These are phyloP conservation scores for Xylaria longipes DNA, from an alignment of 495 filamentous ascomycete genomes.

Conservation along the genomic window DNA sequence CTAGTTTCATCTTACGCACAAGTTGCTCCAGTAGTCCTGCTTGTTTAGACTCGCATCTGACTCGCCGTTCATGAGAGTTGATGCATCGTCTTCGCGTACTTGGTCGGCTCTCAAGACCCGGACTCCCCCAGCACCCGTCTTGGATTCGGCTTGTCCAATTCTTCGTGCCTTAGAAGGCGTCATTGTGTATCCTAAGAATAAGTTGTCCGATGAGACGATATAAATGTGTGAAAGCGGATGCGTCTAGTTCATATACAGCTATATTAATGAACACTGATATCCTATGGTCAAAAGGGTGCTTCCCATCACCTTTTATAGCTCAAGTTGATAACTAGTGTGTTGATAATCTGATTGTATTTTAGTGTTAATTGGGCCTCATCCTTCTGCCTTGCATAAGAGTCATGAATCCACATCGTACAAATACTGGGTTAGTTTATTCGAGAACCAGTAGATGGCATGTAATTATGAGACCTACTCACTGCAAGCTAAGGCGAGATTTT, in stretches of 20 bases:
- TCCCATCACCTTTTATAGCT: not conserved
- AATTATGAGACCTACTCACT: not conserved
- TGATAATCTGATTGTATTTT: not conserved
- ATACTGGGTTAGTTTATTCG: not conserved
- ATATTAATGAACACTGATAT: not conserved
- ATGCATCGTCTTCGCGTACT: constrained; percentile 12
- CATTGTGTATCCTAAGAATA: not conserved
- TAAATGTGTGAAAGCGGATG: not conserved
- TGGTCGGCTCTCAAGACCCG: not conserved
- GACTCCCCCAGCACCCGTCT: too few species aligned
- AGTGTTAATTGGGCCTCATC: not conserved
- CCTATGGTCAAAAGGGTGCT: not conserved
- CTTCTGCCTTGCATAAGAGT: not conserved
- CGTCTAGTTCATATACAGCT: not conserved
- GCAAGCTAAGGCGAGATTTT: not conserved
- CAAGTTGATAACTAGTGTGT: not conserved
- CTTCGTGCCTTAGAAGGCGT: not conserved
- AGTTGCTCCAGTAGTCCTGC: not conserved
- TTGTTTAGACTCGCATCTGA: not conserved
- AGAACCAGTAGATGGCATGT: not conserved
- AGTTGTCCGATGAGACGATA: not conserved
- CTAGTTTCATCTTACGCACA: not conserved
- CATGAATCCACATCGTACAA: not conserved
- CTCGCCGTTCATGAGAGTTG: constrained; percentile 1
- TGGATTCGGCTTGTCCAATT: not conserved